Conservation (phyloP, 495 filamentous ascomycete species). For the Haplographium delicatum region DNA sequence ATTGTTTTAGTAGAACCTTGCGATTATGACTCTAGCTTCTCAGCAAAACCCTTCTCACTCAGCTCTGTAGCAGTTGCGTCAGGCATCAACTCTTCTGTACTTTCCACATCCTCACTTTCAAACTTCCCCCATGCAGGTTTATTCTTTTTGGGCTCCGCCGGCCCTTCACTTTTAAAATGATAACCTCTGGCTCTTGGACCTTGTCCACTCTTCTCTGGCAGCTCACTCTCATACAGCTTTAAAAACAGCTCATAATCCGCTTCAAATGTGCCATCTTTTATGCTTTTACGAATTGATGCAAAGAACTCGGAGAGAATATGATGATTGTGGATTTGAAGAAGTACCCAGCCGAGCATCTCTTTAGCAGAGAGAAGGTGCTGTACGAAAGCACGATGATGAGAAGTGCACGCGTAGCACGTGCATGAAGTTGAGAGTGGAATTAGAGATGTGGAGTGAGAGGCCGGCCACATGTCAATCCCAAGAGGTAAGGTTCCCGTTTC, state of each 20-base stretch:
- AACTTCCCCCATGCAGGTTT: slow-evolving; percentile 56
- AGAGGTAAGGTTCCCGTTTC: slow-evolving; percentile 41
- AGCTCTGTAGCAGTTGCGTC: slow-evolving; percentile 49
- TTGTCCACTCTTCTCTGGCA: slow-evolving; percentile 70
- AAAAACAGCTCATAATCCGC: slow-evolving; percentile 51
- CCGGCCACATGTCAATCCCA: slow-evolving; percentile 70
- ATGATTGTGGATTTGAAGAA: slow-evolving; percentile 89
- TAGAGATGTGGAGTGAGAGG: slow-evolving; percentile 49
- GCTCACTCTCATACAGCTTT: slow-evolving; percentile 53
- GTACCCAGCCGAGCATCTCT: slow-evolving; percentile 94
- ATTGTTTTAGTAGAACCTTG: too few relatives aligned
- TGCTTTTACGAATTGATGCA: slow-evolving; percentile 53
- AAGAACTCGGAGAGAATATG: slow-evolving; percentile 71
- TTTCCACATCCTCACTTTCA: slow-evolving; percentile 33
- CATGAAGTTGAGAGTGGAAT: slow-evolving; percentile 56
- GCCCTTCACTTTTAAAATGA: slow-evolving; percentile 65
- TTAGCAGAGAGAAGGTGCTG: slow-evolving; percentile 81
- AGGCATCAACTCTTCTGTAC: slow-evolving; percentile 41
- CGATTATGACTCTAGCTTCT: slow-evolving; percentile 29
- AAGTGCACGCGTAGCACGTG: slow-evolving; percentile 75
- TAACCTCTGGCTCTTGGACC: slow-evolving; percentile 83
- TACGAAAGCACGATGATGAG: slow-evolving; percentile 81
- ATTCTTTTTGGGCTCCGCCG: slow-evolving; percentile 62
- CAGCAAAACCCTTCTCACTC: slow-evolving; percentile 56
- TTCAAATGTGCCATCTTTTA: slow-evolving; percentile 59